Conservation (phyloP, 768 basidiomycete species). For the Boletus subparvulus region DNA sequence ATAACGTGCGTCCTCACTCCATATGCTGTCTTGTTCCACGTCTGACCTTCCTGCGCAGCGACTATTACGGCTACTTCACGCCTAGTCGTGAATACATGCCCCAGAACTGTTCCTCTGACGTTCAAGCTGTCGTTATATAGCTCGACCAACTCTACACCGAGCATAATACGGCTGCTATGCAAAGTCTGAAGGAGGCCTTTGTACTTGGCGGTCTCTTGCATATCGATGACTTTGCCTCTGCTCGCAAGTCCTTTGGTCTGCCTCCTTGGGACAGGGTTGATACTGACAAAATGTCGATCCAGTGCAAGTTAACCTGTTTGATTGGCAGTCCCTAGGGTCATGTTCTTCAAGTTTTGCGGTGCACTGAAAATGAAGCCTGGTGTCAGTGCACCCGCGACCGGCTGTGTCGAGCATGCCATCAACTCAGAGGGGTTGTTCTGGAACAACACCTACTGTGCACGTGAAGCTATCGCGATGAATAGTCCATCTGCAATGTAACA, state of each 20-base stretch:
- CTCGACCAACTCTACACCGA: conserved; percentile 56
- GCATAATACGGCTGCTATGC: conserved; percentile 46
- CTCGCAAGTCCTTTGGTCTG: neutral
- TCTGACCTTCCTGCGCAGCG: conserved; percentile 7
- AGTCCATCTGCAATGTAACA: too few species aligned
- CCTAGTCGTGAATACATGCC: too few species aligned
- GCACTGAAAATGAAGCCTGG: conserved; percentile 40
- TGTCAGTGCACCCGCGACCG: neutral
- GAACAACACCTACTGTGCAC: too few species aligned
- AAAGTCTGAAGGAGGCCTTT: conserved; percentile 54
- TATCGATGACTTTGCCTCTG: conserved; percentile 60
- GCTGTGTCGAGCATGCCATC: too few species aligned
- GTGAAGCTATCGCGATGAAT: too few species aligned
- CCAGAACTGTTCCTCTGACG: conserved; percentile 42
- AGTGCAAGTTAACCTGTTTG: too few species aligned
- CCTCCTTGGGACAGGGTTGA: neutral
- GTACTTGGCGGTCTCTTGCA: too few species aligned
- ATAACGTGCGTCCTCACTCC: conserved; percentile 35
- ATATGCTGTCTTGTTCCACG: neutral
- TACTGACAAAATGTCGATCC: too few species aligned
- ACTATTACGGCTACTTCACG: conserved; percentile 1
- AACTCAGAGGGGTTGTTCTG: too few species aligned
- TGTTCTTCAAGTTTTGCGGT: conserved; percentile 42
- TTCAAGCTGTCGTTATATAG: conserved; percentile 59
- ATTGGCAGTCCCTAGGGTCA: too few species aligned